These are phyloP conservation scores for Ascosphaera aggregata DNA, from an alignment of 2,329 filamentous ascomycete genomes.

Conservation along the genomic window DNA sequence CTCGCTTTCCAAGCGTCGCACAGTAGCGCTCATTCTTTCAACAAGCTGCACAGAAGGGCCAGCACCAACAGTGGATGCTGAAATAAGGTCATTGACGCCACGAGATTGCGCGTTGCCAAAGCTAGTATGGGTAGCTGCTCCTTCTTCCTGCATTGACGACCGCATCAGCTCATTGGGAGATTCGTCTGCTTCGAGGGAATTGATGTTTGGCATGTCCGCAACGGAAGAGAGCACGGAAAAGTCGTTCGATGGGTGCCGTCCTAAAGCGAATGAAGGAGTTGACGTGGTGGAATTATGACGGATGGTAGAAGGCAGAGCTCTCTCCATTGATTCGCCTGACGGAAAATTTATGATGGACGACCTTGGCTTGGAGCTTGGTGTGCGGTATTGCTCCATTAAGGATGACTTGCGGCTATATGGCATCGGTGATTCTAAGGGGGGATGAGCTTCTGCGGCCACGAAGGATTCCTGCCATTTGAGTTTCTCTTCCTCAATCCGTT, in stretches of 20 bases:
- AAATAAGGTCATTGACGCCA: constrained; percentile 62
- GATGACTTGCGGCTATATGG: constrained; percentile 16
- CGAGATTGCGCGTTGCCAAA: constrained; percentile 29
- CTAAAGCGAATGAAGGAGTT: background rate
- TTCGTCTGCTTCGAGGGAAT: constrained; percentile 26
- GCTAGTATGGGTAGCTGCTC: constrained; percentile 13
- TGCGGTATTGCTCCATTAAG: constrained; percentile 6
- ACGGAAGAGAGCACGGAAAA: constrained; percentile 23
- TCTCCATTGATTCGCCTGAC: constrained; percentile 5
- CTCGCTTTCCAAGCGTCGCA: constrained; percentile 75
- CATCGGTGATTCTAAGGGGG: constrained; percentile 19
- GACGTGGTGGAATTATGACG: constrained; percentile 14
- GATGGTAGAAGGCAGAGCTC: constrained; percentile 12
- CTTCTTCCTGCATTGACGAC: constrained; percentile 17
- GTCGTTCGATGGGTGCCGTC: constrained; percentile 9
- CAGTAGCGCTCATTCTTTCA: constrained; percentile 83
- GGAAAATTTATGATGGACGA: constrained; percentile 15
- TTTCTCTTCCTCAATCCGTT: constrained; percentile 41
- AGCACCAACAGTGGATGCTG: constrained; percentile 69
- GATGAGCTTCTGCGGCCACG: constrained; percentile 6
- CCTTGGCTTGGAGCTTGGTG: constrained; percentile 17
- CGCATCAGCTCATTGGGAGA: constrained; percentile 13
- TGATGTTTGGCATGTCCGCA: constrained; percentile 23
- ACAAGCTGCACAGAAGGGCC: constrained; percentile 89
- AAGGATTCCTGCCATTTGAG: constrained; percentile 28